phyloP scores from a whole-genome alignment of 176 grass and related monocot genomes.

The Aechmea fasciata region DNA sequence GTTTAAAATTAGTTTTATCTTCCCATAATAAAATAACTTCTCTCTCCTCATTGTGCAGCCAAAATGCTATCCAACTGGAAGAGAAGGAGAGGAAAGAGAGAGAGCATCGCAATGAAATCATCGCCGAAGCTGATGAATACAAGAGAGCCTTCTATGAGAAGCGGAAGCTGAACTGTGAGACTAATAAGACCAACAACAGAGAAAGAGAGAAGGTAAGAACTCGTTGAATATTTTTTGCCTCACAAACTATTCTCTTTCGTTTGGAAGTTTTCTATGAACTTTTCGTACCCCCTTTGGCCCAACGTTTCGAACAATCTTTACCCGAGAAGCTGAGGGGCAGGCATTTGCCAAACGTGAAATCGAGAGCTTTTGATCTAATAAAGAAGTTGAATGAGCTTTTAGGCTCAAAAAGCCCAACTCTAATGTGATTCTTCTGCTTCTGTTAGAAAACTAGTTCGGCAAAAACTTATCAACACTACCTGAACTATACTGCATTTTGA shows the following conservation, averaged over 20 bases:
- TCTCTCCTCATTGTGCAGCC: constrained; percentile 11
- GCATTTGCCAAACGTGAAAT: background rate
- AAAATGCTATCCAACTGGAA: constrained; percentile 44
- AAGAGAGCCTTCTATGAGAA: constrained; percentile 58
- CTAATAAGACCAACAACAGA: constrained; percentile 41
- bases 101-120: constrained; percentile 44
- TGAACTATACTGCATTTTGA: too few relatives aligned
- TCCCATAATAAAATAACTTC: too few relatives aligned
- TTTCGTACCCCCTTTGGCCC: too few relatives aligned
- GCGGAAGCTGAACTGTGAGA: constrained; percentile 36
- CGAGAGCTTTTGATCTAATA: background rate
- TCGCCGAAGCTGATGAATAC: constrained; percentile 53
- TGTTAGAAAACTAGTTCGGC: too few relatives aligned
- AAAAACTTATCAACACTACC: too few relatives aligned
- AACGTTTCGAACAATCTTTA: too few relatives aligned
- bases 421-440: too few relatives aligned
- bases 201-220: constrained; percentile 57
- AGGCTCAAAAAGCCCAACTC: too few relatives aligned
- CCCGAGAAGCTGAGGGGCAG: too few relatives aligned
- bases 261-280: background rate
- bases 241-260: background rate
- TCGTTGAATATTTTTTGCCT: background rate
- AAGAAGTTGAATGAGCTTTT: background rate
- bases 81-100: constrained; percentile 67
- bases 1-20: too few relatives aligned